Percentiles rank a stretch among this genome's conserved stretches.
phyloP scores from a whole-genome alignment of 2,329 filamentous ascomycete genomes.

The Leptographium flavum region DNA sequence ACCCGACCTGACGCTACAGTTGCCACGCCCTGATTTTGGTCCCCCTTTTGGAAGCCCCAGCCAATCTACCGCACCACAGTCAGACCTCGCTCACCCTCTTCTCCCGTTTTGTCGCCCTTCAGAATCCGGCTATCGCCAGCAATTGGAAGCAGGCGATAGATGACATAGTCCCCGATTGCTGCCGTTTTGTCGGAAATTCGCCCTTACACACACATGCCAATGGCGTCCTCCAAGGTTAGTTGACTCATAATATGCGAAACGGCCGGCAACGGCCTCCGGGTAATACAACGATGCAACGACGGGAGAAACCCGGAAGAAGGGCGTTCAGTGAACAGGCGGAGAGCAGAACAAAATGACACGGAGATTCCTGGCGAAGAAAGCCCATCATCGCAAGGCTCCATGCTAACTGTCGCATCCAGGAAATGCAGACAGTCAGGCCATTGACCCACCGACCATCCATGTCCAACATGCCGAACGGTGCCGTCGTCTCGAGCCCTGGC shows the following conservation, averaged over 20 bases:
- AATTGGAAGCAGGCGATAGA: conserved; percentile 1
- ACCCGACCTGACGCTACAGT: background rate
- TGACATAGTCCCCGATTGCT: background rate
- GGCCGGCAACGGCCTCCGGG: background rate
- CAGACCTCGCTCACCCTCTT: too few species aligned
- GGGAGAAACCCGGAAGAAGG: background rate
- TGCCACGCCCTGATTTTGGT: background rate
- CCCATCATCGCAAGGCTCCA: background rate
- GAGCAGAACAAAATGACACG: background rate
- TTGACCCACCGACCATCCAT: conserved; percentile 48
- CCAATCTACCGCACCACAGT: background rate
- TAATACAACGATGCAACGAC: background rate
- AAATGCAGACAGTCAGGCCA: conserved; percentile 54
- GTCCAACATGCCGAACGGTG: conserved; percentile 36
- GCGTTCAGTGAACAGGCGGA: background rate
- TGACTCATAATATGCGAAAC: background rate
- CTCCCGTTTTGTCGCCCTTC: background rate
- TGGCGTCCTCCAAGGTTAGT: conserved; percentile 18
- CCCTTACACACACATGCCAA: conserved; percentile 10
- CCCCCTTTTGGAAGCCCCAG: background rate
- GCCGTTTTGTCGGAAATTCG: background rate
- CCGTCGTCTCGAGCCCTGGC: conserved; percentile 18
- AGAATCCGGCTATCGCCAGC: background rate
- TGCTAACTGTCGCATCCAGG: conserved; percentile 23
- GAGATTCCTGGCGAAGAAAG: background rate